Base-by-base conservation (phyloP, 2,329 filamentous ascomycete genomes). In the Aspergillus neoniger region DNA sequence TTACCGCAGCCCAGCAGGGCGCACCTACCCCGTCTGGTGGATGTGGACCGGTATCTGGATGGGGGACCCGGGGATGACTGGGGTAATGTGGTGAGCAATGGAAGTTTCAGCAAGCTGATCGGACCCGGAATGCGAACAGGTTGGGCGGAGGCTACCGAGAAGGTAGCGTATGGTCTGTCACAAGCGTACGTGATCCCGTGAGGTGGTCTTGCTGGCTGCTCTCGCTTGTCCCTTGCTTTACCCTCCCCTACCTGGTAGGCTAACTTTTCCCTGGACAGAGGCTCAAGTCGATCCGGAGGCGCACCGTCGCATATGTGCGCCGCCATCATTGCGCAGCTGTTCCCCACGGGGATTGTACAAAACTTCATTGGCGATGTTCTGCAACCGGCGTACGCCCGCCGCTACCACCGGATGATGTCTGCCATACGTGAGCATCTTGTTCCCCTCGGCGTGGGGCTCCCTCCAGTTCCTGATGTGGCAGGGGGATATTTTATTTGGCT, bases 401-500 rank as follows among this genome's bases (percentile, higher is more conserved):
- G 86, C 28, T 86, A 86, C 65, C 71, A 75, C 19, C 73, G 79
- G 2, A 82, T 94, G 70, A 80, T 87, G 63, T 67, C 74, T 2
- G 86, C 88, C 0, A 84, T 95, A 23, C 72, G 82, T 39, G 72
- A 81, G 54, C 74, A 88, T 51, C 79, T 96, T 1, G 70, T 82
- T 0, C 88, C 89, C 0, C 77, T 90, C 0, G 89, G 88, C 1
- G 83, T 90, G 0, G 72, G 66, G 2, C 49, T 76, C 8, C 61
- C 64, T 36, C 54, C 65, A n/a, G 28, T 56, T 8, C 55, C 64
- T 36, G 72, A 79, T 3, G 74, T 88, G 3, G 89, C 88, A 30
- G 92, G 92, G 0, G 92, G 92, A 0, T 96, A 94, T 73, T 96
- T 96, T 73, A 80, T 96, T 51, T 96, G 92, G 92, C 75, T 96